Evolutionary conservation across 2,329 filamentous ascomycete species (phyloP).

Genomic region (Curvularia sp.): DNA sequence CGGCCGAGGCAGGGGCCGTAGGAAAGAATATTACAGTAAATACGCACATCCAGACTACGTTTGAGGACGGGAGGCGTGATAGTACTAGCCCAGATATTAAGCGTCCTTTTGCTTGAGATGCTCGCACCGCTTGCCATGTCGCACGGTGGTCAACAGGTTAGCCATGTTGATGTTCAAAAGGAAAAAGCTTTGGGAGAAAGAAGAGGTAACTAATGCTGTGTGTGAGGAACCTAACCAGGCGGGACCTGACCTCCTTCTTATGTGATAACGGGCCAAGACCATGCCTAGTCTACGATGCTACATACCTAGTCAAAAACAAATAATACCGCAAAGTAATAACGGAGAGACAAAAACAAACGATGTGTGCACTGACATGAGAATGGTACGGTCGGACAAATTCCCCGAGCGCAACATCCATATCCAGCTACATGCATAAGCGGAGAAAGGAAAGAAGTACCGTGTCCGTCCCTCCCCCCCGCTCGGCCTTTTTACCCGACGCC

Average conservation of each 20-base stretch:
- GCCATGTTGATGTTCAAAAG: constrained; percentile 1
- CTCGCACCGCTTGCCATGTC: background rate
- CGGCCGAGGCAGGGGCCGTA: background rate
- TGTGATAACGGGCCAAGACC: background rate
- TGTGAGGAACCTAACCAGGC: background rate
- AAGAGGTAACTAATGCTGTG: background rate
- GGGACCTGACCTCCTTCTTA: background rate
- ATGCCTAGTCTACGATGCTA: background rate
- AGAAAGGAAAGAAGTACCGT: background rate
- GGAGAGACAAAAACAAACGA: background rate
- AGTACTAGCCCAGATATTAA: constrained; percentile 7
- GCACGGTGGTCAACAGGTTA: background rate
- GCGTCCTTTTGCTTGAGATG: constrained; percentile 9
- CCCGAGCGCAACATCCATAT: too few species aligned
- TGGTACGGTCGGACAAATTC: too few species aligned
- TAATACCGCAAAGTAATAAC: background rate
- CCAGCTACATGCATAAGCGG: background rate
- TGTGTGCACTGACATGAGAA: background rate
- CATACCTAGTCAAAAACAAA: background rate
- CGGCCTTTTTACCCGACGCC: background rate
- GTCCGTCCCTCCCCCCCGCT: background rate
- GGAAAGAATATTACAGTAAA: constrained; percentile 22
- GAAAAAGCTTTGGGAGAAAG: background rate
- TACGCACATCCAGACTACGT: constrained; percentile 23
- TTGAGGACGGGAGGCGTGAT: constrained; percentile 7